A percentile compares a stretch with the other conserved stretches of the same genome.
Evolutionary conservation across 768 basidiomycete species (phyloP).

Genomic region (Suillus alpinus): DNA sequence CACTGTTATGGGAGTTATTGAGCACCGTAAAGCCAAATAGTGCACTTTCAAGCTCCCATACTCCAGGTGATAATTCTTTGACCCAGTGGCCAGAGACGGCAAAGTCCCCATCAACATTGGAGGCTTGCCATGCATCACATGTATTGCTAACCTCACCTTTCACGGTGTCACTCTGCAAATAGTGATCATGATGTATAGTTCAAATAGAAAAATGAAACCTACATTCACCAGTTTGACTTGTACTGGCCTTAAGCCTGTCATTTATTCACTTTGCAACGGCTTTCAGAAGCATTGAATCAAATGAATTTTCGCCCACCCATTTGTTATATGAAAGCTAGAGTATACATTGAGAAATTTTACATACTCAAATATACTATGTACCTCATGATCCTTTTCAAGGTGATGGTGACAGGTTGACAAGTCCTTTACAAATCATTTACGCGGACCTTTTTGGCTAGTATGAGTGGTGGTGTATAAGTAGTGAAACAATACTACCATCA

Average conservation of each 20-base stretch:
- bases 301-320: no score
- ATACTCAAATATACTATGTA: no score
- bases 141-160: slow-evolving; percentile 30
- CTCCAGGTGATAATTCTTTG: slow-evolving; percentile 19
- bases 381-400: neutral
- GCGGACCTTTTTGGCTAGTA: neutral
- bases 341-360: neutral
- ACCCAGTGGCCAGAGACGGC: slow-evolving; percentile 39
- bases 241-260: no score
- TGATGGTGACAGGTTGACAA: neutral
- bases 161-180: slow-evolving; percentile 12
- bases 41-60: slow-evolving; percentile 26
- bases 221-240: slow-evolving; percentile 21
- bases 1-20: slow-evolving; percentile 36
- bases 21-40: slow-evolving; percentile 36
- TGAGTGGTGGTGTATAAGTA: no score
- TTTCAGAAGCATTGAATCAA: no score
- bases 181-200: neutral
- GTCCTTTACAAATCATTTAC: neutral
- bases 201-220: neutral
- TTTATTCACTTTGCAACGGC: no score
- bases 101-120: slow-evolving; percentile 34
- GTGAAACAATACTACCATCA: no score
- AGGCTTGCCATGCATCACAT: slow-evolving; percentile 39
- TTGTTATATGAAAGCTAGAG: slow-evolving; percentile 19